Base-by-base conservation (phyloP, 352 stramenopile genomes). In the Pythium sp. region DNA sequence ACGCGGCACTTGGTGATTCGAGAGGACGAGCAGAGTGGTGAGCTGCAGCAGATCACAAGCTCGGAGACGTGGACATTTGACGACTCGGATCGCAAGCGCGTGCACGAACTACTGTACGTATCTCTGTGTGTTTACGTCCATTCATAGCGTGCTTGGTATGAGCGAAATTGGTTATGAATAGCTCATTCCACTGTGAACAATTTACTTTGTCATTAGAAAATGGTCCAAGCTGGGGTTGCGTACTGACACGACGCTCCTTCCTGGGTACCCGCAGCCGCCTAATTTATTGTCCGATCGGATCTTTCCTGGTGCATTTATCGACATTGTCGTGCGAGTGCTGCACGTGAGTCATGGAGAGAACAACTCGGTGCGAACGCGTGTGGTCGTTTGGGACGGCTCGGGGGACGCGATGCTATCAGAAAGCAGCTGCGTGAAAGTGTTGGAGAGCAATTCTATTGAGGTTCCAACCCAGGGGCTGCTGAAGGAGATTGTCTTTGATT, bases 341-440 rank as follows among this genome's bases (percentile, higher is more conserved):
- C 58, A 77, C 34, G 28, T 92, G 9, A 68, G 81, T 41, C 65
- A 78, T 20, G 72, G 65, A 4, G 41, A 58, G 65, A 71, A 54
- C 11, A 7, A 22, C 1, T 46, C 36, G 14, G 70, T 73, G 0
- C 65, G 71, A 24, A 67, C 76, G 28, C 75, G 82, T 1, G 32
- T 93, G 26, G 73, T 90, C 64, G 62, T 93, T 58, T 92, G 85
- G 85, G 85, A 93, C 36, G 85, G 85, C 26, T 92, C 85, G 28
- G 80, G 85, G 61, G 78, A 57, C 26, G 26, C 24, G 49, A 51
- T 9, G 51, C 72, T 11, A 71, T 71, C 4, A 63, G 74, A 38
- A 34, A 28, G 20, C 53, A 43, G 24, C 62, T 74, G 51, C 36
- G 3, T 66, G 71, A 26, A 43, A 60, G 24, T 57, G 69, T 36